phyloP scores from a whole-genome alignment of 2,329 filamentous ascomycete genomes.

The Verticillium nubilum region DNA sequence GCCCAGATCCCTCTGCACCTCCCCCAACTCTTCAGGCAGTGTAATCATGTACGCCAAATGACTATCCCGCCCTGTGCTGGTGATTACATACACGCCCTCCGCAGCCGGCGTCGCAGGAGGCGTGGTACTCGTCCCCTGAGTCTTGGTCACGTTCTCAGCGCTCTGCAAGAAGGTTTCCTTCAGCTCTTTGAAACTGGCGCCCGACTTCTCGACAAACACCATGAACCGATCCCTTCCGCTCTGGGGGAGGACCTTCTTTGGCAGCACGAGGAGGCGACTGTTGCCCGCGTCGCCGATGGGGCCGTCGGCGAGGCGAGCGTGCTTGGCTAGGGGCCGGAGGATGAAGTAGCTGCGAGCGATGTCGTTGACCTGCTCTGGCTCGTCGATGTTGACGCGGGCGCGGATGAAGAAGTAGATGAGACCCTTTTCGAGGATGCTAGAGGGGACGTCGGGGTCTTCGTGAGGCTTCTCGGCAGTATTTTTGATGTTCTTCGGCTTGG shows the following conservation, averaged over 20 bases:
- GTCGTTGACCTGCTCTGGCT: constrained; percentile 64
- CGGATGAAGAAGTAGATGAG: constrained; percentile 90
- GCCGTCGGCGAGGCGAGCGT: constrained; percentile 58
- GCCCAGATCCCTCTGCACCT: constrained; percentile 72
- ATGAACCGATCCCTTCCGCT: constrained; percentile 67
- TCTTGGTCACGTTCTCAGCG: constrained; percentile 70
- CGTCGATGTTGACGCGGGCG: constrained; percentile 66
- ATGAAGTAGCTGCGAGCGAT: constrained; percentile 76
- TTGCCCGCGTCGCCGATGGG: constrained; percentile 47
- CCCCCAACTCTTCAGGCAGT: constrained; percentile 61
- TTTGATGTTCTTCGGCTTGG: not conserved
- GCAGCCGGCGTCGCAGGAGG: constrained; percentile 71
- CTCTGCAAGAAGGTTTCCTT: constrained; percentile 65
- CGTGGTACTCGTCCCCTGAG: constrained; percentile 60
- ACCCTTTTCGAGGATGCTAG: constrained; percentile 74
- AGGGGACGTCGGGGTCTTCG: constrained; percentile 8
- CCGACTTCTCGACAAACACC: constrained; percentile 75
- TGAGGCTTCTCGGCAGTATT: constrained; percentile 8
- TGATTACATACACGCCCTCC: constrained; percentile 81
- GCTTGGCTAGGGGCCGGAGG: constrained; percentile 64
- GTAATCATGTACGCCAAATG: constrained; percentile 80
- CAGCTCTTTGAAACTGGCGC: constrained; percentile 60
- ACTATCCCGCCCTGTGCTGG: constrained; percentile 62
- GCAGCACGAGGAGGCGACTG: constrained; percentile 69
- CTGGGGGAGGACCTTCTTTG: constrained; percentile 77